Evolutionary conservation across 208 protist species (phyloP), one percentile per base, ranked within the genome.

Genomic region (Leishmania aethiopica): DNA sequence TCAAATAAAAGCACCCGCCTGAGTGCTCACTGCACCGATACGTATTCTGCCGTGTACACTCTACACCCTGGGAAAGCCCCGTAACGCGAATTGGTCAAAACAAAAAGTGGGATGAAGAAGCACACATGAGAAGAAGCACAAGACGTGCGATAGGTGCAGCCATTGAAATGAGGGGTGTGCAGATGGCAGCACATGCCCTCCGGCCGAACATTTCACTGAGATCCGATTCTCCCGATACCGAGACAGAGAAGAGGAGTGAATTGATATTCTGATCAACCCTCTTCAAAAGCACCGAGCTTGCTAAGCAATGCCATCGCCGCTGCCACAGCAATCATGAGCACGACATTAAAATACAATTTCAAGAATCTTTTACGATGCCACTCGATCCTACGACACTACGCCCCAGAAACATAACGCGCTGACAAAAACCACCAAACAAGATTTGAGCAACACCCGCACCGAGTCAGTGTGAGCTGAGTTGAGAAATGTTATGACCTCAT

Each of bases 1-100:
- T 55, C 40, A 83, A 79, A 80, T 13, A 13, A 47, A 47, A 11
- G 45, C 7, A 11, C 45, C 45, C 45, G 10, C 45, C 13, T 47
- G 45, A 11, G 10, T 11, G 45, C 45, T 47, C 45, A 13, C 45
- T 47, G 47, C 72, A 67, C 3, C 22, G 3, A 47, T 47, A 47
- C 28, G 28, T 19, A 17, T 19, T 76, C 49, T 76, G 55, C 7
- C 55, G 78, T 47, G 80, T 78, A 62, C 80, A 73, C 80, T 83
- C 80, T 75, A 11, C 45, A 47, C 10, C 0, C 45, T 47, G 8
- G 10, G 8, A 1, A 11, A 47, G 45, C 45, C 45, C 8, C 8
- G 10, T 11, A 47, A 13, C 45, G 45, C 45, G 10, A 47, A 47
- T 11, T 8, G 0, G 8, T 47, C 2, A 57, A 77, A 4, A 8